These are phyloP conservation scores for Pythium volutum DNA, from an alignment of 352 stramenopile species.

Conservation along the genomic window DNA sequence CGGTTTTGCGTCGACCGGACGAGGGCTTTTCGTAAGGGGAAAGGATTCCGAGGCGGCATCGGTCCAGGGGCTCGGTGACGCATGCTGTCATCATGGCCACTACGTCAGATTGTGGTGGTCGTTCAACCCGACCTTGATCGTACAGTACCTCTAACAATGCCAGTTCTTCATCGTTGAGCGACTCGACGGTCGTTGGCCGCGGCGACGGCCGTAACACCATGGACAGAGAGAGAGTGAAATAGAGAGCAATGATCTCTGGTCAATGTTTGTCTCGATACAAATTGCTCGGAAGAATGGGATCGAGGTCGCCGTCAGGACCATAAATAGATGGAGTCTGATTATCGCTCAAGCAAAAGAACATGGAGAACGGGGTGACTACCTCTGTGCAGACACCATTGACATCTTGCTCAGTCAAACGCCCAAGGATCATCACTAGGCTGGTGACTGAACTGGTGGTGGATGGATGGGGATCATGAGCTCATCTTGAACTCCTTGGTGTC, in stretches of 20 bases:
- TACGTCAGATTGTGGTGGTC: neutral
- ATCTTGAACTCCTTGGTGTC: conserved; percentile 72
- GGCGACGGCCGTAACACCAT: neutral
- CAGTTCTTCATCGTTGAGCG: conserved; percentile 21
- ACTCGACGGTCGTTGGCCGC: conserved; percentile 5
- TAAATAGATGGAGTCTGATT: conserved; percentile 23
- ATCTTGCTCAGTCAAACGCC: neutral
- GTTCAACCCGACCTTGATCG: neutral
- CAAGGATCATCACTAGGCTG: neutral
- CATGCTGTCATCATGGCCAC: conserved; percentile 6
- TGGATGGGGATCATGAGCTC: conserved; percentile 16
- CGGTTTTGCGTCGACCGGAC: neutral
- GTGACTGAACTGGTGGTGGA: neutral
- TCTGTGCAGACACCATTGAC: neutral
- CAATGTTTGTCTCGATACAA: neutral
- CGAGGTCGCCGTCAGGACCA: no score
- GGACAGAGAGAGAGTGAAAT: neutral
- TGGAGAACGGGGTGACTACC: neutral
- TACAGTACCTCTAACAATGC: conserved; percentile 19
- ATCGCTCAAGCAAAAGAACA: neutral
- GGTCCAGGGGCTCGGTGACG: conserved; percentile 22
- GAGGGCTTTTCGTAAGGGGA: neutral
- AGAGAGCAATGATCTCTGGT: neutral
- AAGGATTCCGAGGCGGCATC: conserved; percentile 15
- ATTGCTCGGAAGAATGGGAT: neutral